These are phyloP conservation scores for Gastrolobium villosum DNA, from an alignment of 306 rosid species.

Conservation along the genomic window DNA sequence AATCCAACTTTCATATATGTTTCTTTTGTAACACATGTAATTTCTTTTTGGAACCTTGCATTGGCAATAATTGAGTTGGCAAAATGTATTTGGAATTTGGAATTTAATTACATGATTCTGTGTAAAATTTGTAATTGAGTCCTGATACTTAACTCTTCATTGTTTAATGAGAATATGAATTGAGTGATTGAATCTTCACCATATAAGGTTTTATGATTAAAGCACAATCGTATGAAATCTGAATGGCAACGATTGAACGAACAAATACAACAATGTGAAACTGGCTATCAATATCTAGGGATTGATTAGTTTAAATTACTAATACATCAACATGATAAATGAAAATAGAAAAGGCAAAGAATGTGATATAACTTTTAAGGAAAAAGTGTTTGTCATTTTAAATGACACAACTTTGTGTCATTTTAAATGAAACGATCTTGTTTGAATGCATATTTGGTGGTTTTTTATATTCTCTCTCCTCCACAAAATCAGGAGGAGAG, in stretches of 20 bases:
- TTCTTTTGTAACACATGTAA: not conserved
- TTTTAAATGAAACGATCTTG: too few species aligned
- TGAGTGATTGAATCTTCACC: slow-evolving; percentile 39
- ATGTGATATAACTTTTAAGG: not conserved
- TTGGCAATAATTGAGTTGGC: not conserved
- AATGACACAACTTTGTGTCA: too few species aligned
- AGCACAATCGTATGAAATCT: slow-evolving; percentile 30
- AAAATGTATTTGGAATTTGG: not conserved
- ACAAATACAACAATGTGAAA: slow-evolving; percentile 20
- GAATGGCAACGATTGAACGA: slow-evolving; percentile 21
- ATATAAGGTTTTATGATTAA: slow-evolving; percentile 14
- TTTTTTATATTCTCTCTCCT: too few species aligned
- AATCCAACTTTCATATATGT: not conserved
- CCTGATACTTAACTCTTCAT: not conserved
- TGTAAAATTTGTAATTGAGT: slow-evolving; percentile 26
- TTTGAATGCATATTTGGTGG: too few species aligned
- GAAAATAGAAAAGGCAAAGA: slow-evolving; percentile 38
- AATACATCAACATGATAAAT: slow-evolving; percentile 27
- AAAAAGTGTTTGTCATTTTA: too few species aligned
- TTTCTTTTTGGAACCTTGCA: slow-evolving; percentile 19
- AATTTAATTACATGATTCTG: slow-evolving; percentile 10
- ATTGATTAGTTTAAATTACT: slow-evolving; percentile 17
- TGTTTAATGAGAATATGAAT: slow-evolving; percentile 25
- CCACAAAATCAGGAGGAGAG: too few species aligned
- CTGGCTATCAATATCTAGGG: slow-evolving; percentile 29